These are phyloP conservation scores for Exophiala sideris DNA, from an alignment of 2,329 filamentous ascomycete genomes.

Conservation along the genomic window DNA sequence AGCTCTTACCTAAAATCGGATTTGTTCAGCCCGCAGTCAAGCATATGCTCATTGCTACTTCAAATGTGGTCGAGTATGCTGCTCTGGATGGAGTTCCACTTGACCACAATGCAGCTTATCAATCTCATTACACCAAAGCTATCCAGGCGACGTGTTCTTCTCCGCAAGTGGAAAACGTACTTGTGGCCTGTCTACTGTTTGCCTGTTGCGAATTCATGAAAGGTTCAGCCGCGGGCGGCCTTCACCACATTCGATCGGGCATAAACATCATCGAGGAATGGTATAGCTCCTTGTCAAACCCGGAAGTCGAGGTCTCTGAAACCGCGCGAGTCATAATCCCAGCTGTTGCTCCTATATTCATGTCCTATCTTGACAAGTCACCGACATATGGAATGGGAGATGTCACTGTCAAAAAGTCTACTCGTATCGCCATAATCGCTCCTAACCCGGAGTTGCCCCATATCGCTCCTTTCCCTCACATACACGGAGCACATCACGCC, in stretches of 20 bases:
- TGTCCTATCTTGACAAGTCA: conserved; percentile 20
- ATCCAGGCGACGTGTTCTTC: conserved; percentile 16
- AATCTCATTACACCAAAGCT: conserved; percentile 21
- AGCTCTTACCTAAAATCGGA: conserved; percentile 19
- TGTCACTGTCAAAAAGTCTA: conserved; percentile 4
- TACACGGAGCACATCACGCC: conserved; percentile 13
- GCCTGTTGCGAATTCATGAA: conserved; percentile 22
- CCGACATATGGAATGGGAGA: conserved; percentile 20
- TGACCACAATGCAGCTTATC: conserved; percentile 16
- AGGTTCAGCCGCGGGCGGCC: conserved; percentile 6
- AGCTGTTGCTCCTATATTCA: conserved; percentile 16
- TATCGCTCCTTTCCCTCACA: conserved; percentile 8
- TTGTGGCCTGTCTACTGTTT: conserved; percentile 22
- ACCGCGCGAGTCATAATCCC: conserved; percentile 10
- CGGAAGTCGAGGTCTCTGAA: conserved; percentile 1
- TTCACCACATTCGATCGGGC: conserved; percentile 16
- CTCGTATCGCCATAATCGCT: conserved; percentile 6
- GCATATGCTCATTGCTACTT: conserved; percentile 19
- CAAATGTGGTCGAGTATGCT: conserved; percentile 12
- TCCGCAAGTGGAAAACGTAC: conserved; percentile 18
- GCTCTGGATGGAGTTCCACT: conserved; percentile 9
- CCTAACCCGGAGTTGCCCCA: conserved; percentile 8
- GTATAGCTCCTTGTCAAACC: conserved; percentile 3
- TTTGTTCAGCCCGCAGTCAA: conserved; percentile 17
- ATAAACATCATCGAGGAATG: conserved; percentile 22